Evolutionary conservation across 1,139 yeast genomes (phyloP).

Genomic region (Insectozyma bohioensis): DNA sequence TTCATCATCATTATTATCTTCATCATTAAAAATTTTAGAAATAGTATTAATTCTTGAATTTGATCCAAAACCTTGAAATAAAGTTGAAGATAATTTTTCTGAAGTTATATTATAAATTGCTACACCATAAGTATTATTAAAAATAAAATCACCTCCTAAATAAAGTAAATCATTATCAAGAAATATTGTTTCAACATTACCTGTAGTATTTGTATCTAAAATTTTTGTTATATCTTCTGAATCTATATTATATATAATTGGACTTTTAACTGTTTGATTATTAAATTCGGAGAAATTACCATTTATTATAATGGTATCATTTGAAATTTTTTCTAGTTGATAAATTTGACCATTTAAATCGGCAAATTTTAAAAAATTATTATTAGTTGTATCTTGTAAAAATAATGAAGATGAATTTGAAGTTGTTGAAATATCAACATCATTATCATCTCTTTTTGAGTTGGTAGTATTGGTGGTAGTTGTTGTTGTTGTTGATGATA

Average conservation of each 20-base stretch:
- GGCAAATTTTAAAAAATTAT: constrained; percentile 31
- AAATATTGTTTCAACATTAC: constrained; percentile 53
- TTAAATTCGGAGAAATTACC: constrained; percentile 42
- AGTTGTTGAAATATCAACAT: constrained; percentile 7
- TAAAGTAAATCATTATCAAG: constrained; percentile 53
- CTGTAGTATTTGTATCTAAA: constrained; percentile 31
- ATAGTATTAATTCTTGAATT: constrained; percentile 68
- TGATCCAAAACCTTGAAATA: constrained; percentile 77
- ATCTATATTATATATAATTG: constrained; percentile 55
- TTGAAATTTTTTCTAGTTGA: constrained; percentile 26
- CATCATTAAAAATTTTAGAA: constrained; percentile 45
- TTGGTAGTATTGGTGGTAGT: neutral
- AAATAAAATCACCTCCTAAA: constrained; percentile 77
- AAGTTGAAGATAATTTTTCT: constrained; percentile 45
- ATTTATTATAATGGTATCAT: constrained; percentile 40
- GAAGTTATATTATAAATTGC: constrained; percentile 62
- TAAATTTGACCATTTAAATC: constrained; percentile 34
- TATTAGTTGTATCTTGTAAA: constrained; percentile 28
- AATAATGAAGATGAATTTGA: constrained; percentile 23
- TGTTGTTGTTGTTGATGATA: constrained; percentile 15
- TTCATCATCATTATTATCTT: constrained; percentile 17
- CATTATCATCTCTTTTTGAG: constrained; percentile 8
- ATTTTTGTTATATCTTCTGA: constrained; percentile 43
- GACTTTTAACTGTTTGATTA: constrained; percentile 40
- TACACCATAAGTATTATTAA: constrained; percentile 56